Percentiles rank a stretch among this genome's conserved stretches.
Evolutionary conservation across 768 basidiomycete genomes (phyloP).

Genomic region (Dacryopinax primogenitus): DNA sequence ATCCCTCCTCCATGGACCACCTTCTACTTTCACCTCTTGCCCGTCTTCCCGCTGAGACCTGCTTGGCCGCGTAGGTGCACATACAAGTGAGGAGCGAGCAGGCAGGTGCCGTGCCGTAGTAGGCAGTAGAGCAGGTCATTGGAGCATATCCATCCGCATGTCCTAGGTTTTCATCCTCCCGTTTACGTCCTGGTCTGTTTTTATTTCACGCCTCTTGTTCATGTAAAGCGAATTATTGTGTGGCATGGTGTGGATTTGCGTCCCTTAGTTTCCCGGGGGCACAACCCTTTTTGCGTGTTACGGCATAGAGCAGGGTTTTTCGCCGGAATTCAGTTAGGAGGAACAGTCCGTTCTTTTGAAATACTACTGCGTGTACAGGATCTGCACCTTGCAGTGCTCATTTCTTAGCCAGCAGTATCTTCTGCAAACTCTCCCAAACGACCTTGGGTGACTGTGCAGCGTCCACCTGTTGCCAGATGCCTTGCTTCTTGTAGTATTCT

Average conservation of each 20-base stretch:
- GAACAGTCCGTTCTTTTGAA: slow-evolving; percentile 6
- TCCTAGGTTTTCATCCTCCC: slow-evolving; percentile 7
- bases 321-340: background rate
- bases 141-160: background rate
- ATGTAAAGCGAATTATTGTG: slow-evolving; percentile 5
- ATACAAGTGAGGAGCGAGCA: background rate
- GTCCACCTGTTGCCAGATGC: slow-evolving; percentile 82
- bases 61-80: background rate
- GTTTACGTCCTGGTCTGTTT: slow-evolving; percentile 7
- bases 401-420: slow-evolving; percentile 45
- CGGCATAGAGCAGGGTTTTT: background rate
- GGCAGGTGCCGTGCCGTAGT: background rate
- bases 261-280: background rate
- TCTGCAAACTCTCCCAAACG: slow-evolving; percentile 74
- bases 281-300: background rate
- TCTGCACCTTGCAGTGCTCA: background rate
- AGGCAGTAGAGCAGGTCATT: slow-evolving; percentile 4
- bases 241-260: background rate
- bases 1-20: background rate
- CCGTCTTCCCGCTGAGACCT: slow-evolving; percentile 1
- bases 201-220: slow-evolving; percentile 4
- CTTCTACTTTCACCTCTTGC: background rate
- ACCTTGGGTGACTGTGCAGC: slow-evolving; percentile 85
- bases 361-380: slow-evolving; percentile 2
- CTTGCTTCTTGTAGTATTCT: slow-evolving; percentile 86